A percentile compares a stretch with the other conserved stretches of the same genome.
Evolutionary conservation across 169 alveolate species (phyloP).

Genomic region (Plasmodium sp.): DNA sequence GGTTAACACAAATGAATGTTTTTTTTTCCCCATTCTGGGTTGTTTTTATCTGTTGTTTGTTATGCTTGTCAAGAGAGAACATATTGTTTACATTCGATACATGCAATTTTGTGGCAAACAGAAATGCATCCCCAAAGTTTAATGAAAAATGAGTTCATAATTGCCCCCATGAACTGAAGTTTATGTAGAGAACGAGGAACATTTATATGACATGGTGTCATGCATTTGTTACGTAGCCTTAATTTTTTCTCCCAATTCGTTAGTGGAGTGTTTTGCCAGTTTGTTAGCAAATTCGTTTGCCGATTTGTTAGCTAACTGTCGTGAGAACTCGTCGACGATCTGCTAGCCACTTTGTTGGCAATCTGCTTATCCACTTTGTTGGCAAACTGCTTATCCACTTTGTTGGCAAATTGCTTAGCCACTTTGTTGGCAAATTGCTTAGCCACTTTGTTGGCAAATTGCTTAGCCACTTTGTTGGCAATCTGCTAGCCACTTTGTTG

Average conservation of each 20-base stretch:
- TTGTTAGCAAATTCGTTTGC: not conserved
- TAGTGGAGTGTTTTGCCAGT: not conserved
- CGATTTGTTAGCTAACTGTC: not conserved
- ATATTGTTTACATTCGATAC: not conserved
- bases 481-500: not conserved
- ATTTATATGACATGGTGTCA: slow-evolving; percentile 1
- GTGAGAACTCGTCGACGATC: not conserved
- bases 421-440: not conserved
- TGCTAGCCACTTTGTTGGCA: not conserved
- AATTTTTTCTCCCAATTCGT: not conserved
- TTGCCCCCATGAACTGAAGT: not conserved
- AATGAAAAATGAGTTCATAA: slow-evolving; percentile 18
- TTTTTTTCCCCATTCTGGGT: not conserved
- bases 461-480: too few relatives aligned
- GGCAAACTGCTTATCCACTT: not conserved
- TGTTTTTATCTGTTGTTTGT: not conserved
- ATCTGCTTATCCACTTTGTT: not conserved
- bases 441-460: too few relatives aligned
- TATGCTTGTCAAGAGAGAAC: not conserved
- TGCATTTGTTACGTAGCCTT: not conserved
- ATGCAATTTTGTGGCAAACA: slow-evolving; percentile 17
- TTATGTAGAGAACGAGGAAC: not conserved
- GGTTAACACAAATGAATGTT: slow-evolving; percentile 6
- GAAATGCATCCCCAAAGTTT: not conserved
- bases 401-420: not conserved